Conservation (phyloP, 768 basidiomycete species). For the Cubamyces sp. region DNA sequence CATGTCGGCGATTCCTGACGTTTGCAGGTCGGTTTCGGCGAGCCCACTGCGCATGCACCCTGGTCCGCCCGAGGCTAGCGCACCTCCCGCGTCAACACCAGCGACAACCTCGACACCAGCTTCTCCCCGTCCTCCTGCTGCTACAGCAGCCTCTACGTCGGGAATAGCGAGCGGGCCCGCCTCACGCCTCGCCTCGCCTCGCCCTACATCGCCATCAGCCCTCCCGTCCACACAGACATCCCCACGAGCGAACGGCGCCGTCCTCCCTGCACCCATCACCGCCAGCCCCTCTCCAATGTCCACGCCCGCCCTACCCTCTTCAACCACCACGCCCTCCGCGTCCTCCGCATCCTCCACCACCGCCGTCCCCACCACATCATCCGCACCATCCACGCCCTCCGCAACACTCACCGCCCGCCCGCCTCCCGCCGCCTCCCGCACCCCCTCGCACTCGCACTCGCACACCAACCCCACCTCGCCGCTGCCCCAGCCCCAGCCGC, state of each 20-base stretch:
- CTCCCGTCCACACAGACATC: background rate
- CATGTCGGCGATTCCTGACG: background rate
- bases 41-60: constrained; percentile 27
- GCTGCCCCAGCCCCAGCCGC: constrained; percentile 42
- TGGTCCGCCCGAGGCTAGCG: constrained; percentile 5
- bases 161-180: background rate
- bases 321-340: constrained; percentile 1
- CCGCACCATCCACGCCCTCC: background rate
- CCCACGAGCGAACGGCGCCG: background rate
- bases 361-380: constrained; percentile 5
- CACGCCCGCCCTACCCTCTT: constrained; percentile 10
- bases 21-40: constrained; percentile 26
- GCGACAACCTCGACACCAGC: background rate
- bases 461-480: constrained; percentile 7
- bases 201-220: background rate
- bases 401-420: constrained; percentile 23
- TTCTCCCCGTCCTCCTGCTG: constrained; percentile 4
- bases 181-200: background rate
- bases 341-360: background rate
- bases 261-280: constrained; percentile 9
- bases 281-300: constrained; percentile 18
- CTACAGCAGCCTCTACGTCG: no score
- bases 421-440: constrained; percentile 28
- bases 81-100: background rate
- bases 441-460: constrained; percentile 22